These are phyloP conservation scores for Ceratobasidium sp. DNA, from an alignment of 1,284 basidiomycete species.

Conservation along the genomic window DNA sequence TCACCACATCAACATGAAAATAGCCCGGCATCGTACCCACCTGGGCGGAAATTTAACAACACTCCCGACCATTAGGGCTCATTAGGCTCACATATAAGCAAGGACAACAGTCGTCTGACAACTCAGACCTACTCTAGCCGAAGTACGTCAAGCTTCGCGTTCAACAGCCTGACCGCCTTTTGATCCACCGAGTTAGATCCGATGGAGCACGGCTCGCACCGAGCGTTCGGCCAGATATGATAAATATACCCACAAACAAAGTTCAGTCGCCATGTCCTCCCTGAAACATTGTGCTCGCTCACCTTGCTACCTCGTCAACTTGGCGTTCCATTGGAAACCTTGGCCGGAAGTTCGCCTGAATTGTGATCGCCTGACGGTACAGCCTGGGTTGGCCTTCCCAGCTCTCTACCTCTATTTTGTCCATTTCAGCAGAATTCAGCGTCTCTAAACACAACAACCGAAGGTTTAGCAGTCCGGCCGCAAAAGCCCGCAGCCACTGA, in stretches of 20 bases:
- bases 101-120: neutral
- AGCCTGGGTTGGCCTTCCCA: neutral
- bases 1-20: too few relatives aligned
- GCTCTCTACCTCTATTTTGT: neutral
- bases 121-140: neutral
- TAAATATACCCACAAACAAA: conserved; percentile 4
- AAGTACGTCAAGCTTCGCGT: neutral
- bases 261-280: neutral
- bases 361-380: neutral
- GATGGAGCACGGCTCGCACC: neutral
- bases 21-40: too few relatives aligned
- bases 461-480: neutral
- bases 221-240: neutral
- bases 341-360: conserved; percentile 3
- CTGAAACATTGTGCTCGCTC: neutral
- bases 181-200: conserved; percentile 7
- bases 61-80: neutral
- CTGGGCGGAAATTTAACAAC: neutral
- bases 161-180: conserved; percentile 14
- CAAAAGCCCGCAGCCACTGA: neutral
- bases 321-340: conserved; percentile 2
- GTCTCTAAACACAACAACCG: neutral
- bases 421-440: conserved; percentile 1
- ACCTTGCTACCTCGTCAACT: conserved; percentile 13
- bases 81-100: neutral